Evolutionary conservation across 176 grass and related monocot species (phyloP).

Genomic region (Tillandsia leiboldiana): DNA sequence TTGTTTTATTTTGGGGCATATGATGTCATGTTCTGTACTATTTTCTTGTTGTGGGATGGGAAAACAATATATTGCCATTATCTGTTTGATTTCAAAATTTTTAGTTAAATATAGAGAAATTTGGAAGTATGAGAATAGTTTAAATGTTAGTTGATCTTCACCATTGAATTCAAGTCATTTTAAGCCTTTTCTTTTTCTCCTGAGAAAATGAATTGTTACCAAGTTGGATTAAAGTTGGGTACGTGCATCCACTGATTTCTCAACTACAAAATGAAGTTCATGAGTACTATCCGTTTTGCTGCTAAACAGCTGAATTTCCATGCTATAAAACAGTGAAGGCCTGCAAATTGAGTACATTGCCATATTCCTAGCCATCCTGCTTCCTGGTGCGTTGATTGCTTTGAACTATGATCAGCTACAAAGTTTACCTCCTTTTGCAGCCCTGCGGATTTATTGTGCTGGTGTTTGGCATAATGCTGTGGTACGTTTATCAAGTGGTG

Average conservation of each 20-base stretch:
- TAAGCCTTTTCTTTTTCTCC: not conserved
- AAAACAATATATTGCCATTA: not conserved
- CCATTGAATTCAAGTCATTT: too few relatives aligned
- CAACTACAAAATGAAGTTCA: not conserved
- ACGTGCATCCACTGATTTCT: too few relatives aligned
- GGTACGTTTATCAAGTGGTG: slow-evolving; percentile 34
- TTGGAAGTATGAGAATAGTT: too few relatives aligned
- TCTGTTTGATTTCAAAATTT: not conserved
- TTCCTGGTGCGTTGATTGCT: slow-evolving; percentile 89
- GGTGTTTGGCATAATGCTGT: slow-evolving; percentile 91
- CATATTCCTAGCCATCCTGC: slow-evolving; percentile 60
- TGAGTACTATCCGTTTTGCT: slow-evolving; percentile 18
- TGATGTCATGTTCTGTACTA: not conserved
- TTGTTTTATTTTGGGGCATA: slow-evolving; percentile 6
- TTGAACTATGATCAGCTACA: slow-evolving; percentile 61
- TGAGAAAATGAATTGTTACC: too few relatives aligned
- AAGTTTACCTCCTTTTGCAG: slow-evolving; percentile 40
- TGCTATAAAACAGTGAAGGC: slow-evolving; percentile 52
- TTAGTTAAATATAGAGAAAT: too few relatives aligned
- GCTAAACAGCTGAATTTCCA: slow-evolving; percentile 18
- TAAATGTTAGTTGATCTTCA: too few relatives aligned
- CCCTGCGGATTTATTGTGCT: slow-evolving; percentile 80
- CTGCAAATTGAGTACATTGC: slow-evolving; percentile 81
- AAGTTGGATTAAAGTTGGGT: too few relatives aligned
- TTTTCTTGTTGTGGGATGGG: not conserved